These are phyloP conservation scores for Saussurea involucrata DNA, from an alignment of 129 eudicot species.

Conservation along the genomic window DNA sequence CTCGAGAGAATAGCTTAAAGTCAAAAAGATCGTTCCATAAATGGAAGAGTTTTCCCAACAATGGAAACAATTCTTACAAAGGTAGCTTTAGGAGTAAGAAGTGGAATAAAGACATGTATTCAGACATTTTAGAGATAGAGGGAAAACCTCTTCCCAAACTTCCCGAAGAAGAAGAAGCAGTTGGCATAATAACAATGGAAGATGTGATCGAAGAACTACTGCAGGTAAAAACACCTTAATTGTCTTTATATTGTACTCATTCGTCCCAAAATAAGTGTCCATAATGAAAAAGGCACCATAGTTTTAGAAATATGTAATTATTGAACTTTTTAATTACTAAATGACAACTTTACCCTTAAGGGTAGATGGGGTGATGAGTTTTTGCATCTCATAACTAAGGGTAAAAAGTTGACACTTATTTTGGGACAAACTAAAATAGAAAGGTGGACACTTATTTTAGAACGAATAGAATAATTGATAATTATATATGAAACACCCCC, in stretches of 20 bases:
- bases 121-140: conserved; percentile 73
- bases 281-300: background rate
- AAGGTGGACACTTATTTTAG: background rate
- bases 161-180: conserved; percentile 83
- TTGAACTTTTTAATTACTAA: background rate
- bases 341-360: background rate
- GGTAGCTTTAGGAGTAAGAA: conserved; percentile 60
- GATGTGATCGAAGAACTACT: conserved; percentile 97
- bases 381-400: background rate
- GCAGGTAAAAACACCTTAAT: conserved; percentile 41
- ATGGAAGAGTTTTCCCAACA: conserved; percentile 83
- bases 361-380: background rate
- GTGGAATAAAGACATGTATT: conserved; percentile 74
- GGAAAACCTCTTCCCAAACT: conserved; percentile 69
- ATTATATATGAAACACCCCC: too few species aligned
- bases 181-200: conserved; percentile 94
- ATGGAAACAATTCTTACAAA: conserved; percentile 45
- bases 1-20: conserved; percentile 46
- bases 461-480: background rate
- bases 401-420: background rate
- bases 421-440: background rate
- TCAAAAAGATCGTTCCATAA: conserved; percentile 57
- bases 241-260: background rate
- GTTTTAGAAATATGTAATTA: too few species aligned
- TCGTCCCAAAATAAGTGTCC: background rate